Evolutionary conservation across 208 protist species (phyloP), one percentile per base, ranked within the genome.

Genomic region (Acanthamoeba culbertsoni): DNA sequence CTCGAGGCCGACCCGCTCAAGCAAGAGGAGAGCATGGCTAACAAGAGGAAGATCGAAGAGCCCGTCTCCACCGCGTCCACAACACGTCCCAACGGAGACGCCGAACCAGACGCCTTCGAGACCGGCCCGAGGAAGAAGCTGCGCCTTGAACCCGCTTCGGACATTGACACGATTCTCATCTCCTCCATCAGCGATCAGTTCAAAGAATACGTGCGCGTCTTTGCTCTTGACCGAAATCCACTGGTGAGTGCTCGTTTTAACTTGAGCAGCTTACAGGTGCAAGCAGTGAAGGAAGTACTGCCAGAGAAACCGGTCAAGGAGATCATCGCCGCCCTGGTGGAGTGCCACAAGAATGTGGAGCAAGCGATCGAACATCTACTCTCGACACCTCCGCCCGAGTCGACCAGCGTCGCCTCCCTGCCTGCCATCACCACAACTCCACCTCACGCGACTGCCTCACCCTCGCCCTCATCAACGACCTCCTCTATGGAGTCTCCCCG

Each of bases 111-210:
- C 6, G 55, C 10, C 31, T 7, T 28, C 31, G 59, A 35, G 3
- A 12, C 40, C 18, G 46, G 68, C 1, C 26, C 4, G 14, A 23
- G n/a, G 18, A 84, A 84, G 26, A 20, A 43, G 31, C 73, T 7
- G 26, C 73, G 73, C 18, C 8, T 55, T 42, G 73, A 84, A 55
- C 43, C 5, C 73, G n/a, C 26, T 6, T 12, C 5, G n/a, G 82
- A 90, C 40, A 33, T 35, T 26, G 57, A 90, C 14, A 90, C 33
- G 12, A n/a, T 68, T 26, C 48, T 68, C 23, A 40, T 68, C 12
- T 90, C 82, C 6, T 90, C 57, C 42, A 48, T 68, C 26, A 90
- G 53, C 35, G 82, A 90, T 28, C 53, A 68, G 53, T 90, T 68
- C 31, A 43, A n/a, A 31, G 57, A 59, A 42, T 8, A 12, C 82